These are phyloP conservation scores for Chaetomium fimeti DNA, from an alignment of 495 filamentous ascomycete species.

Conservation along the genomic window DNA sequence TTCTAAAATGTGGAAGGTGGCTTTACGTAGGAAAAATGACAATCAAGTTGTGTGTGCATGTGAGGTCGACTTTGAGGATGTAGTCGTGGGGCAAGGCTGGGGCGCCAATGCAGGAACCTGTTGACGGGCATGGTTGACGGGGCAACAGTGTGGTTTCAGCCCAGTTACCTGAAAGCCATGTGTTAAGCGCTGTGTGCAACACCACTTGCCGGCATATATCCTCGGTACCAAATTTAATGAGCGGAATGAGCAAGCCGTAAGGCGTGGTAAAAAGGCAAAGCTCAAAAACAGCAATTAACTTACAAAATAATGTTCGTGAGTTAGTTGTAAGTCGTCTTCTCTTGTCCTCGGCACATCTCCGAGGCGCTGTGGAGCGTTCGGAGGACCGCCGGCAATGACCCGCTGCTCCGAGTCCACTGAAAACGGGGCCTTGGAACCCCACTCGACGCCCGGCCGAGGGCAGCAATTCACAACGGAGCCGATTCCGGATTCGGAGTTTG, in stretches of 20 bases:
- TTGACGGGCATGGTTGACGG: constrained; percentile 17
- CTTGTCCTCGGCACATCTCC: constrained; percentile 3
- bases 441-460: constrained; percentile 10
- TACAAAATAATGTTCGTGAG: too few relatives aligned
- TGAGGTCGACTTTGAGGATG: neutral
- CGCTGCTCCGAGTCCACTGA: constrained; percentile 14
- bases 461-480: neutral
- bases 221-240: neutral
- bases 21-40: neutral
- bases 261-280: neutral
- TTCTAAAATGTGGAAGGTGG: neutral
- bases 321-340: neutral
- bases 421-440: constrained; percentile 1
- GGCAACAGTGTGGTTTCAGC: constrained; percentile 19
- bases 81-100: neutral
- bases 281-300: neutral
- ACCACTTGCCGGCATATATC: neutral
- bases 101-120: neutral
- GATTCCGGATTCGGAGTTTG: constrained; percentile 4
- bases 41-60: neutral
- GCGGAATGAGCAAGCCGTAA: neutral
- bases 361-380: constrained; percentile 13
- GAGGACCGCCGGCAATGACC: constrained; percentile 14
- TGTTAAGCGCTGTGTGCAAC: constrained; percentile 11
- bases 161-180: too few relatives aligned